These are phyloP conservation scores for Hippophae tibetana DNA, from an alignment of 306 rosid genomes.

Conservation along the genomic window DNA sequence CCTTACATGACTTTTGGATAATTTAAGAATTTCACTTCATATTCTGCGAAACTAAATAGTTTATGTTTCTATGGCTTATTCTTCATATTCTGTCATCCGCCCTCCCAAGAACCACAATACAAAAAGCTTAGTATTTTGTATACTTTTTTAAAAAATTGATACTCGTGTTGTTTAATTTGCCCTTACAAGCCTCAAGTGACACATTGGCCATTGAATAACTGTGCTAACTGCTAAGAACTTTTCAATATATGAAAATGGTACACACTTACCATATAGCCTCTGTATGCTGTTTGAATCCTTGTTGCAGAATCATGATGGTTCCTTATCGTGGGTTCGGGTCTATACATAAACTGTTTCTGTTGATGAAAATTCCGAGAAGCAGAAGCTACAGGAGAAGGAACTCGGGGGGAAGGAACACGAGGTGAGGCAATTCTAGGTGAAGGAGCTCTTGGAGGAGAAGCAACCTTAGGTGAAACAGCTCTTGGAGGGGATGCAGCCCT, in stretches of 20 bases:
- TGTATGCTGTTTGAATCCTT: conserved; percentile 74
- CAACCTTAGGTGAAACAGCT: conserved; percentile 38
- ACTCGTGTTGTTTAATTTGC: no score
- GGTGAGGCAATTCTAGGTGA: conserved; percentile 37
- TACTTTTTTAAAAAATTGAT: no score
- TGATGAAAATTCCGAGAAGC: conserved; percentile 28
- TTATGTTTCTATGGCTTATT: no score
- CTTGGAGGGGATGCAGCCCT: conserved; percentile 33
- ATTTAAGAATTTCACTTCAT: no score
- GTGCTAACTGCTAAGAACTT: background rate
- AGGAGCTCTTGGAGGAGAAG: conserved; percentile 21
- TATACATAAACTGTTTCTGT: conserved; percentile 41
- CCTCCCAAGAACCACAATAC: no score
- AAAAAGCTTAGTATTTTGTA: no score
- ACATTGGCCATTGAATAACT: background rate
- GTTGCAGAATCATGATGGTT: conserved; percentile 80
- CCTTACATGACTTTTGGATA: no score
- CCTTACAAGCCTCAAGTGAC: background rate
- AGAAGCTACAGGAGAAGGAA: no score
- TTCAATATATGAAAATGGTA: conserved; percentile 2
- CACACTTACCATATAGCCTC: conserved; percentile 75
- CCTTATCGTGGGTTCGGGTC: conserved; percentile 74
- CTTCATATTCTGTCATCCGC: no score
- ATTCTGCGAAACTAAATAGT: no score
- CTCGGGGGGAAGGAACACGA: no score